These are phyloP conservation scores for Phoma sp. DNA, from an alignment of 2,329 filamentous ascomycete species.

Conservation along the genomic window DNA sequence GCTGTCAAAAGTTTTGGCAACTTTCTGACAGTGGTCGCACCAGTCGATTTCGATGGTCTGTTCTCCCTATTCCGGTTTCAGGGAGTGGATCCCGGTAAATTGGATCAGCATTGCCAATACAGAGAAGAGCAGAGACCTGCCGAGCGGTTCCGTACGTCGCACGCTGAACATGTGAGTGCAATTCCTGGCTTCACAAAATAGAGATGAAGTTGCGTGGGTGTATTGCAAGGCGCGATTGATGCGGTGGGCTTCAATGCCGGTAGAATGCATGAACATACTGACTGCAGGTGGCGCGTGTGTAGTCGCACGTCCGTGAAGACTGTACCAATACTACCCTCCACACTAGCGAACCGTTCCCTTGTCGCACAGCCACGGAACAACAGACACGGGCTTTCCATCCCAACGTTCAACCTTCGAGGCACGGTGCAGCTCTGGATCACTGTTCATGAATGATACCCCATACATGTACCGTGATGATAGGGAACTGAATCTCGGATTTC, in stretches of 20 bases:
- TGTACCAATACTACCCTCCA: too few relatives aligned
- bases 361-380: not conserved
- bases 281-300: too few relatives aligned
- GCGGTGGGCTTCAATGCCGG: too few relatives aligned
- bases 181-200: too few relatives aligned
- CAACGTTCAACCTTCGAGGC: not conserved
- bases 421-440: not conserved
- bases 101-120: constrained; percentile 14
- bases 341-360: too few relatives aligned
- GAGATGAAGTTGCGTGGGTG: too few relatives aligned
- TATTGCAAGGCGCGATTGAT: too few relatives aligned
- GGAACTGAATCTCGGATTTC: too few relatives aligned
- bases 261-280: too few relatives aligned
- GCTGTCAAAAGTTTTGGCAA: constrained; percentile 6
- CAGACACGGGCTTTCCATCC: constrained; percentile 6
- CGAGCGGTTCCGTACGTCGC: constrained; percentile 13
- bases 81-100: constrained; percentile 13
- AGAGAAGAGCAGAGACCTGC: not conserved
- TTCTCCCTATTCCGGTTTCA: constrained; percentile 13
- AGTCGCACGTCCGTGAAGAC: too few relatives aligned
- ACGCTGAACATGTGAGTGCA: not conserved
- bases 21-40: constrained; percentile 10
- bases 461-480: too few relatives aligned
- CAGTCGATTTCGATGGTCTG: constrained; percentile 2
- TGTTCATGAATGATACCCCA: too few relatives aligned